Evolutionary conservation across 2,329 filamentous ascomycete genomes (phyloP).

Genomic region (Berkeleyomyces rouxiae): DNA sequence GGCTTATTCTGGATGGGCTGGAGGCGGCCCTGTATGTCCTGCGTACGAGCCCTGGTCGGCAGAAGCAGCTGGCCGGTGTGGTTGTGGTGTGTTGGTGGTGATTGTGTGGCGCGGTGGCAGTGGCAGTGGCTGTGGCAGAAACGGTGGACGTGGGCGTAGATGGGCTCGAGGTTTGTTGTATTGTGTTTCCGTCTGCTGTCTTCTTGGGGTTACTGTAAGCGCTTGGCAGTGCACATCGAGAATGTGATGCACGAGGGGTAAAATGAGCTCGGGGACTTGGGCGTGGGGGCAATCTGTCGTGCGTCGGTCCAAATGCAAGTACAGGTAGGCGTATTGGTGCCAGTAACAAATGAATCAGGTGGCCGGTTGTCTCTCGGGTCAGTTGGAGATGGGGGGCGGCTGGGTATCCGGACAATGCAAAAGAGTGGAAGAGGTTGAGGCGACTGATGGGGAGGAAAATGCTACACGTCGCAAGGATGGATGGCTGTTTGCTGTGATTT

Average conservation of each 20-base stretch:
- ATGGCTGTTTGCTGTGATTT: background rate
- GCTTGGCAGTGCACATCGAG: slow-evolving; percentile 10
- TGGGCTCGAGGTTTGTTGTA: too few relatives aligned
- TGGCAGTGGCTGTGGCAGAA: background rate
- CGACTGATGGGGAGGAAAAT: background rate
- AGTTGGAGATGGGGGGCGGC: background rate
- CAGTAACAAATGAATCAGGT: background rate
- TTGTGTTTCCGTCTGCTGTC: background rate
- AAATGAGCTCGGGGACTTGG: background rate
- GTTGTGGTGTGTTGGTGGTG: background rate
- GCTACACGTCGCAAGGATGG: background rate
- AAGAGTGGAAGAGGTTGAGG: background rate
- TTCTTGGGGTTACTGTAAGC: slow-evolving; percentile 12
- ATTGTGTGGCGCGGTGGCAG: background rate
- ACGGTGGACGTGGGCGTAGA: background rate
- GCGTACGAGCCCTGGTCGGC: background rate
- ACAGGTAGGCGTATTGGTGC: background rate
- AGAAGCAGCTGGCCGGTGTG: background rate
- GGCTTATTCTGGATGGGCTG: background rate
- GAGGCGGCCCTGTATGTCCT: background rate
- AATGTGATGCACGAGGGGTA: background rate
- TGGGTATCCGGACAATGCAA: background rate
- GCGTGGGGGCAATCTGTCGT: background rate
- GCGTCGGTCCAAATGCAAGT: too few relatives aligned
- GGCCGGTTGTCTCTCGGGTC: background rate